Conservation (phyloP, 345 rosid species). For the Mercurialis annua region DNA sequence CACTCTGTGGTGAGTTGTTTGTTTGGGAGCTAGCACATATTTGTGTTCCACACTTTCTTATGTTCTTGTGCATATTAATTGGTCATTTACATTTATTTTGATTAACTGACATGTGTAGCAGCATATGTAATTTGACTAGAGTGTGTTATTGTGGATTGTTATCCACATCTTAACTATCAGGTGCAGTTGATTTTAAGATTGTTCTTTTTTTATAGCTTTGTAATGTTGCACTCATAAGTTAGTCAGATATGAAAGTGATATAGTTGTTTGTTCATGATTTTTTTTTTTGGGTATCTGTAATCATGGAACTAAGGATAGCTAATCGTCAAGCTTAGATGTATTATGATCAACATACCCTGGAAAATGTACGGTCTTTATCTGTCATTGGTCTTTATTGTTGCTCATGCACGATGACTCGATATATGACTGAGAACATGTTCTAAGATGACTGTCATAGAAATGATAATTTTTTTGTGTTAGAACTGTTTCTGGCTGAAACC, state of each 20-base stretch:
- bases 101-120: background rate
- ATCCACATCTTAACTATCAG: background rate
- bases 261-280: no score
- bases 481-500: no score
- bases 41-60: background rate
- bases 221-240: no score
- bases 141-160: background rate
- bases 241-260: no score
- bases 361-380: no score
- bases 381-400: no score
- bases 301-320: no score
- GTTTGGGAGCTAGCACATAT: conserved; percentile 7
- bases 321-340: no score
- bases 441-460: background rate
- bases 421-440: background rate
- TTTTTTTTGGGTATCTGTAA: no score
- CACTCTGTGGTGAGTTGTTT: conserved; percentile 64
- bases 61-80: background rate
- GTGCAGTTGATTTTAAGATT: background rate
- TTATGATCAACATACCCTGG: no score
- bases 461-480: background rate
- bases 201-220: background rate
- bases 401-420: background rate
- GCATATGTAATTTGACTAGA: background rate
- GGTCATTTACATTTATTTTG: background rate